These are phyloP conservation scores for Teratosphaeria zuluensis DNA, from an alignment of 2,329 filamentous ascomycete genomes.

Conservation along the genomic window DNA sequence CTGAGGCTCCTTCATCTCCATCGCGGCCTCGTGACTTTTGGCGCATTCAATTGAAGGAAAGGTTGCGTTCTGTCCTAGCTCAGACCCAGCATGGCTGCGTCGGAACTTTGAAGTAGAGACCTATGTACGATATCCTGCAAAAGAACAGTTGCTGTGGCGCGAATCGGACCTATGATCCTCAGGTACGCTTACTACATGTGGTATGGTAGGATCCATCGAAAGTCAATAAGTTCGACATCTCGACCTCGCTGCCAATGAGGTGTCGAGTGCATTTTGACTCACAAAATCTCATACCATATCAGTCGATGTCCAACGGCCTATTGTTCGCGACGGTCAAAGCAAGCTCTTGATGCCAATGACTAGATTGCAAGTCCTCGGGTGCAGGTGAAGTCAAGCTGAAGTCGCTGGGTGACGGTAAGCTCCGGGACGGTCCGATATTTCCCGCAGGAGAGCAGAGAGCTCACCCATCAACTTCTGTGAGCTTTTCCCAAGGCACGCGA, in stretches of 20 bases:
- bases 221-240: neutral
- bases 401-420: neutral
- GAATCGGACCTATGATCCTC: neutral
- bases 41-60: neutral
- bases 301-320: too few species aligned
- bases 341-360: too few species aligned
- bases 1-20: neutral
- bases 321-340: too few species aligned
- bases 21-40: neutral
- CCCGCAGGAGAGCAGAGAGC: neutral
- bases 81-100: neutral
- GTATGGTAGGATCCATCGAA: neutral
- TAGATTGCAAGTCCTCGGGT: too few species aligned
- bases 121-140: neutral
- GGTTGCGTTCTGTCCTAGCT: neutral
- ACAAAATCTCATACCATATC: too few species aligned
- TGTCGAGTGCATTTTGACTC: neutral
- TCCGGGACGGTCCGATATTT: neutral
- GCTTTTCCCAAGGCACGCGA: neutral
- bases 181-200: neutral
- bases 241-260: neutral
- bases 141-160: neutral
- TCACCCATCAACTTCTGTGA: neutral
- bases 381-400: neutral
- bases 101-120: neutral